phyloP scores from a whole-genome alignment of 1,284 basidiomycete species.

The Tilletiaria anomala region DNA sequence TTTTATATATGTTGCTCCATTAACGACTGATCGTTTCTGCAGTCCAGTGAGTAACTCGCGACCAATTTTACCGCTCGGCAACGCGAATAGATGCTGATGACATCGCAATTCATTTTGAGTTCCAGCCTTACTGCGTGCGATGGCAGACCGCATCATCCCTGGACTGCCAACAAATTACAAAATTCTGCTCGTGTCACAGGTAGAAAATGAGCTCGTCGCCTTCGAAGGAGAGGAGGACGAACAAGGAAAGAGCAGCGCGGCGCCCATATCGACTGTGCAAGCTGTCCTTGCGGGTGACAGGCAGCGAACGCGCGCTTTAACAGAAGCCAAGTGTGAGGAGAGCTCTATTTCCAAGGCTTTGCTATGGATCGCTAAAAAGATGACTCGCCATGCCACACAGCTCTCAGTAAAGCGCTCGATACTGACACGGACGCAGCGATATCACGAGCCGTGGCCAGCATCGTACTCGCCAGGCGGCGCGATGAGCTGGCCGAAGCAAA shows the following conservation, averaged over 20 bases:
- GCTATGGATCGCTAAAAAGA: no score
- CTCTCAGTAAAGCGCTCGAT: slow-evolving; percentile 36
- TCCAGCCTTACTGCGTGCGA: slow-evolving; percentile 41
- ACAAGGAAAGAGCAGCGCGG: neutral
- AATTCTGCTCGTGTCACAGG: slow-evolving; percentile 48
- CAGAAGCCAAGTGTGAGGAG: no score
- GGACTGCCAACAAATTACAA: slow-evolving; percentile 47
- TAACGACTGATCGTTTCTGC: neutral
- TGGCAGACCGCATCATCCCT: slow-evolving; percentile 45
- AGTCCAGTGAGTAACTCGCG: no score
- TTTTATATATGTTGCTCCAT: neutral
- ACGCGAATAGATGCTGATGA: no score
- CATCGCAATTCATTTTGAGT: neutral
- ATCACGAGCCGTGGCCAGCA: slow-evolving; percentile 17
- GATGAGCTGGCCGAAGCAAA: slow-evolving; percentile 45
- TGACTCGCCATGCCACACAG: slow-evolving; percentile 18
- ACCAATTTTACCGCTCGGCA: no score
- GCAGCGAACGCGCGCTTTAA: slow-evolving; percentile 19
- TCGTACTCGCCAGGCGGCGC: slow-evolving; percentile 34
- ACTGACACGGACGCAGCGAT: slow-evolving; percentile 13
- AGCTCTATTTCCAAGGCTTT: no score
- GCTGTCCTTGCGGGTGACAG: slow-evolving; percentile 41
- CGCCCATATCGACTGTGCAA: slow-evolving; percentile 23
- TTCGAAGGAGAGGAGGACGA: slow-evolving; percentile 10
- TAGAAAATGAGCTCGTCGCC: slow-evolving; percentile 40